These are phyloP conservation scores for Cordyceps pruinosa DNA, from an alignment of 2,329 filamentous ascomycete species.

Conservation along the genomic window DNA sequence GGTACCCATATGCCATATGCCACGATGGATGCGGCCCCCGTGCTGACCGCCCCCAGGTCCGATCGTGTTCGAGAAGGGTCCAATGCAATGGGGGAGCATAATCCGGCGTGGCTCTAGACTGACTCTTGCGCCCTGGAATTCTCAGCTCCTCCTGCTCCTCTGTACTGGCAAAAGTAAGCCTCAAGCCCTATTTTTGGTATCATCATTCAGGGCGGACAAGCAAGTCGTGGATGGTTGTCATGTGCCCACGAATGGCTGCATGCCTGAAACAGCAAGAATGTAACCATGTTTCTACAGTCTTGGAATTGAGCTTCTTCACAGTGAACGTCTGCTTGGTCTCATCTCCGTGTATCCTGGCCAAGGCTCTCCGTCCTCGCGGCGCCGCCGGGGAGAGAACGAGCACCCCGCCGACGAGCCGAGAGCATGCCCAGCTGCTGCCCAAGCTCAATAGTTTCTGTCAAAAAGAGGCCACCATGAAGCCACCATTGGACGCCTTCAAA, in stretches of 20 bases:
- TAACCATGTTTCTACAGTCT: background rate
- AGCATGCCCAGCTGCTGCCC: background rate
- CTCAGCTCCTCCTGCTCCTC: background rate
- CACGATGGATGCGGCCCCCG: background rate
- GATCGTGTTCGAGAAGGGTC: slow-evolving; percentile 6
- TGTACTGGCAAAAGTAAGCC: background rate
- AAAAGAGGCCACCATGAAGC: background rate
- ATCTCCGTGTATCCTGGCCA: background rate
- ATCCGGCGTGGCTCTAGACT: background rate
- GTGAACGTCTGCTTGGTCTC: background rate
- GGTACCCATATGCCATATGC: background rate
- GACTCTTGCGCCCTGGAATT: background rate
- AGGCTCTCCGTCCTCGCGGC: background rate
- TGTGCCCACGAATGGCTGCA: background rate
- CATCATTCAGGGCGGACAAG: background rate
- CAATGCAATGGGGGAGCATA: background rate
- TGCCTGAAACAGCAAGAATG: background rate
- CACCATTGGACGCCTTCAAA: background rate
- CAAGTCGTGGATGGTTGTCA: background rate
- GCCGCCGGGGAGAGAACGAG: background rate
- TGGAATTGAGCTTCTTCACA: background rate
- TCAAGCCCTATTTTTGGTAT: background rate
- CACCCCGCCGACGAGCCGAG: background rate
- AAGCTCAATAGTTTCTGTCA: background rate
- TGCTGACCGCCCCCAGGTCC: slow-evolving; percentile 1